Evolutionary conservation across 2,329 filamentous ascomycete genomes (phyloP), one percentile per base, ranked within the genome.

Genomic region (Trichoderma simmonsii): DNA sequence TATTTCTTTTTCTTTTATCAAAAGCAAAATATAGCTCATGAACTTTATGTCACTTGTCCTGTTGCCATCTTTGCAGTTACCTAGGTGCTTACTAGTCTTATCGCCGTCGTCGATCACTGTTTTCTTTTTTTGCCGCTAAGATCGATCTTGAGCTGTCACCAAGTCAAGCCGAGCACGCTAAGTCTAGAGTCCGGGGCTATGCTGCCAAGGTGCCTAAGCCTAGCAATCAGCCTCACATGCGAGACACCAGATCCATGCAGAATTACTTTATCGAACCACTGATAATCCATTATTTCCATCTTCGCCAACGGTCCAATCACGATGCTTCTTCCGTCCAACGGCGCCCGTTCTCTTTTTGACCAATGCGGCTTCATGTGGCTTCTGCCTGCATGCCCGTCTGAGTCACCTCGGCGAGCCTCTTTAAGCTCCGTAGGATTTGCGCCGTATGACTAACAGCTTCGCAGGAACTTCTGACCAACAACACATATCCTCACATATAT

Each of bases 371-470:
- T 57, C 65, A 51, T 28, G 63, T 48, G 21, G 48, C 43, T 18
- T 59, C 65, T 69, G 56, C 65, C 65, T 69, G 34, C 3, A 26
- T 39, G 56, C 65, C 65, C 56, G 65, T 51, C 65, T 69, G 54
- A 69, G 54, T 69, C 65, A 69, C 36, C 6, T 32, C 65, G 65
- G 54, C 65, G 54, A 68, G 34, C 65, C 11, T 14, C 34, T 30
- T 59, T 6, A 18, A n/a, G 21, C 21, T 54, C 28, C n/a, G 36
- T 30, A 21, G 65, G 51, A 48, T 26, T 48, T 18, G 51, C 24
- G 28, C 18, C 34, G 64, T 54, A 59, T 67, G 30, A 59, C 64
- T 59, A 57, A 57, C 15, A 15, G 11, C 4, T 21, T 32, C 12
- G 32, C 9, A 39, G 5, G 24, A 56, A 9, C 15, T 24, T 4